phyloP scores from a whole-genome alignment of 2,329 filamentous ascomycete genomes.

The Acephala macrosclerotiorum region DNA sequence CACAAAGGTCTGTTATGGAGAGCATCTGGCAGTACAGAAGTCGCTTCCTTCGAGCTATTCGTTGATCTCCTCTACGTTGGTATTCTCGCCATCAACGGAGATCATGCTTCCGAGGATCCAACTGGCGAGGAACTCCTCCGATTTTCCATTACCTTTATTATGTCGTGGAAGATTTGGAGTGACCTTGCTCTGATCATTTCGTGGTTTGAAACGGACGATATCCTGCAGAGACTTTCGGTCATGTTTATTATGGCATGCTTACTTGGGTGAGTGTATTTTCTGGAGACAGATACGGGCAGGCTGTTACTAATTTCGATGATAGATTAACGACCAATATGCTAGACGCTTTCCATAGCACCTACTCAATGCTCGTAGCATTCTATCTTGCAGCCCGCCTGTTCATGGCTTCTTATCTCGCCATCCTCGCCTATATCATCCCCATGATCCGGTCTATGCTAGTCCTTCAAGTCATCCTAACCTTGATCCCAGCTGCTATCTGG shows the following conservation, averaged over 20 bases:
- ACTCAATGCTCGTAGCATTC: conserved; percentile 64
- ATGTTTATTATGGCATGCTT: conserved; percentile 68
- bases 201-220: conserved; percentile 68
- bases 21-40: conserved; percentile 63
- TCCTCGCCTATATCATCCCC: conserved; percentile 57
- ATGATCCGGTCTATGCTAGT: conserved; percentile 66
- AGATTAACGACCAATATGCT: conserved; percentile 69
- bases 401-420: conserved; percentile 55
- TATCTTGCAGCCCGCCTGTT: conserved; percentile 66
- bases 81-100: conserved; percentile 69
- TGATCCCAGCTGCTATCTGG: conserved; percentile 62
- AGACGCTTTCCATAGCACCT: conserved; percentile 62
- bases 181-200: conserved; percentile 63
- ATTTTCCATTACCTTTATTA: conserved; percentile 67
- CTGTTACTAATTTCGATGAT: conserved; percentile 14
- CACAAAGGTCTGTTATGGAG: conserved; percentile 71
- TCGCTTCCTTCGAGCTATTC: conserved; percentile 70
- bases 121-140: conserved; percentile 62
- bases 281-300: not conserved
- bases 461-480: conserved; percentile 50
- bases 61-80: conserved; percentile 64
- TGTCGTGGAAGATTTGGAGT: conserved; percentile 67
- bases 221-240: conserved; percentile 63
- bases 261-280: conserved; percentile 52
- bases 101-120: conserved; percentile 63